These are phyloP conservation scores for Stylonectria norvegica DNA, from an alignment of 2,329 filamentous ascomycete genomes.

Conservation along the genomic window DNA sequence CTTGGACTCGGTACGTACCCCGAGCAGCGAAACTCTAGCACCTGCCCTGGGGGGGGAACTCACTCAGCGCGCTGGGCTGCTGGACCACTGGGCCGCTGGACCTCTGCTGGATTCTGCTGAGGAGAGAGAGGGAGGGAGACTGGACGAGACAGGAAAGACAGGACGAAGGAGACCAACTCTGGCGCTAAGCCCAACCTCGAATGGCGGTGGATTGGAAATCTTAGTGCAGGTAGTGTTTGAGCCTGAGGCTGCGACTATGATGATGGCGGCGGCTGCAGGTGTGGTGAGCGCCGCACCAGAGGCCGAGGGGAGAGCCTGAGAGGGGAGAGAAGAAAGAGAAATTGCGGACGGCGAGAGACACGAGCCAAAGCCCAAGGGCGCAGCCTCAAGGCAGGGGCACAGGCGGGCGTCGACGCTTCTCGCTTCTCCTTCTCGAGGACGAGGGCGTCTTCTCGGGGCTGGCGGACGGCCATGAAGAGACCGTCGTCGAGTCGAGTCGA, in stretches of 20 bases:
- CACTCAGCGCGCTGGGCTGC: conserved; percentile 9
- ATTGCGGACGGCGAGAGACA: conserved; percentile 27
- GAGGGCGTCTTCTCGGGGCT: no score
- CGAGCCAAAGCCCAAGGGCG: conserved; percentile 19
- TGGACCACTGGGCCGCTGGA: conserved; percentile 22
- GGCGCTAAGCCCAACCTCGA: conserved; percentile 36
- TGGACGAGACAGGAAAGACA: conserved; percentile 14
- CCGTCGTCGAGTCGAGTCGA: no score
- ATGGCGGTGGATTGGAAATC: conserved; percentile 35
- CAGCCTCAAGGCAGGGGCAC: conserved; percentile 19
- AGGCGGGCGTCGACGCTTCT: no score
- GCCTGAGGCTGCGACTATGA: conserved; percentile 27
- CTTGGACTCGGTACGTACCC: conserved; percentile 29
- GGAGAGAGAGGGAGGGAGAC: conserved; percentile 20
- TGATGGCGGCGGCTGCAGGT: conserved; percentile 19
- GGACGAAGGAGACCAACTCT: conserved; percentile 26
- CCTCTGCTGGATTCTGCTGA: conserved; percentile 14
- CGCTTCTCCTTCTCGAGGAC: no score
- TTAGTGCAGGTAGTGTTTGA: conserved; percentile 28
- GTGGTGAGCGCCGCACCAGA: no score
- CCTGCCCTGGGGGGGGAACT: conserved; percentile 11
- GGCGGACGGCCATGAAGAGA: not conserved
- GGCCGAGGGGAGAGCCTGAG: conserved; percentile 10
- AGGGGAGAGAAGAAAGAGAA: conserved; percentile 18
- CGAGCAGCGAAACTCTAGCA: conserved; percentile 21